Evolutionary conservation across 2,329 filamentous ascomycete species (phyloP), one percentile per base, ranked within the genome.

Genomic region (Zymoseptoria ardabiliae): DNA sequence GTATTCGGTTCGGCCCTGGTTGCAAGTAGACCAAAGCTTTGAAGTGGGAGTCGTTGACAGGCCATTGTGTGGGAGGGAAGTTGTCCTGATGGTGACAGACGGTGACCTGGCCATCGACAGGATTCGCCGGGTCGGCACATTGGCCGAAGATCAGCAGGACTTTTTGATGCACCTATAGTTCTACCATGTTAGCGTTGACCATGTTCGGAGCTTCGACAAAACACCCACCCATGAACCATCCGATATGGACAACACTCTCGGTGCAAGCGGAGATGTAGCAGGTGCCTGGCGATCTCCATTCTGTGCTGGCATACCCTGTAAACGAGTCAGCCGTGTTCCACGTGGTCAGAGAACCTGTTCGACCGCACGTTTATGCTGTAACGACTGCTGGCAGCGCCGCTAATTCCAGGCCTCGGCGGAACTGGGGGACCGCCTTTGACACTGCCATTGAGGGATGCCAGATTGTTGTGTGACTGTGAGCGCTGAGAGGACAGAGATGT

Each of bases 21-120:
- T 89, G 85, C n/a, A 99, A 83, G 73, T 96, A 91, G 9, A 97
- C 82, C 28, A 97, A 79, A 4, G 88, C 88, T 76, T 97, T 97
- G 81, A 97, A 97, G 73, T 92, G 86, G 2, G 90, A 95, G 63
- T 91, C 87, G 71, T 81, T 87, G 10, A 97, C 93, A 1, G 92
- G 93, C 92, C 93, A 97, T 66, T 81, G 82, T 11, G 86, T 89
- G 0, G 89, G 78, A 6, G 93, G 92, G 72, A 97, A 96, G 62
- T 79, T 85, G 72, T 96, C 91, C 73, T 96, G 89, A 66, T 91
- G 83, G 69, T 94, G 89, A 69, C 82, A 87, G 62, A 97, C 83
- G 2, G 86, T 91, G 55, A 97, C 70, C 28, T 78, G 88, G 65
- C 94, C 94, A 70, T 96, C 91, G 61, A 95, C 75, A 56, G 84